Evolutionary conservation across 441 rosid species (phyloP).

Genomic region (Syzygium malaccense): DNA sequence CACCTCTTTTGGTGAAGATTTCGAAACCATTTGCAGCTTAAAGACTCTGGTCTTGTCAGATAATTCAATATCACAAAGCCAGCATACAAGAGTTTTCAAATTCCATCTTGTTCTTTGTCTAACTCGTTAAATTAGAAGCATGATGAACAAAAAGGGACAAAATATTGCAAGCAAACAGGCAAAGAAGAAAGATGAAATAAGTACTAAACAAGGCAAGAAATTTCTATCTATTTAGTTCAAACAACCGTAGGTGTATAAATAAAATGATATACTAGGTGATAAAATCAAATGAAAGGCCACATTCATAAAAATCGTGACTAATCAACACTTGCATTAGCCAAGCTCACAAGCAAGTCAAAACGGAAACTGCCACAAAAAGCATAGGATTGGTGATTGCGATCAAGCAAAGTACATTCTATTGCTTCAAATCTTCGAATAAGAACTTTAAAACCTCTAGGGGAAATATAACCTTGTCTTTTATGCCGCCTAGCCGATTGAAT

Average conservation of each 20-base stretch:
- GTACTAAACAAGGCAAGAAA: neutral
- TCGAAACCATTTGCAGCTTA: neutral
- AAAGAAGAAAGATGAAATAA: neutral
- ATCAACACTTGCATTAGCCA: neutral
- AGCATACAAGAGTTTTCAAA: neutral
- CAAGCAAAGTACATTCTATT: neutral
- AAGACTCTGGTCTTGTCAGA: neutral
- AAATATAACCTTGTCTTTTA: constrained; percentile 66
- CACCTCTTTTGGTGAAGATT: neutral
- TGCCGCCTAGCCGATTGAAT: constrained; percentile 67
- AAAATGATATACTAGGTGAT: neutral
- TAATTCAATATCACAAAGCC: neutral
- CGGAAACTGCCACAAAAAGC: neutral
- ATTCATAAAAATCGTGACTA: neutral
- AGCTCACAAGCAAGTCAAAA: neutral
- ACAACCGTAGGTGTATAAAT: neutral
- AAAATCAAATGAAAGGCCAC: neutral
- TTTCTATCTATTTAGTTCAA: neutral
- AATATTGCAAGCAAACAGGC: neutral
- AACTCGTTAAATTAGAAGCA: neutral
- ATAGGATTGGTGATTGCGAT: neutral
- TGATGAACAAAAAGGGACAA: neutral
- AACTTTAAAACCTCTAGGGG: neutral
- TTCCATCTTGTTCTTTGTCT: neutral
- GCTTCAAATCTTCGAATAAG: neutral